Evolutionary conservation across 352 stramenopile species (phyloP), one percentile per base, ranked within the genome.

Genomic region (Globisporangium heterothallicum): DNA sequence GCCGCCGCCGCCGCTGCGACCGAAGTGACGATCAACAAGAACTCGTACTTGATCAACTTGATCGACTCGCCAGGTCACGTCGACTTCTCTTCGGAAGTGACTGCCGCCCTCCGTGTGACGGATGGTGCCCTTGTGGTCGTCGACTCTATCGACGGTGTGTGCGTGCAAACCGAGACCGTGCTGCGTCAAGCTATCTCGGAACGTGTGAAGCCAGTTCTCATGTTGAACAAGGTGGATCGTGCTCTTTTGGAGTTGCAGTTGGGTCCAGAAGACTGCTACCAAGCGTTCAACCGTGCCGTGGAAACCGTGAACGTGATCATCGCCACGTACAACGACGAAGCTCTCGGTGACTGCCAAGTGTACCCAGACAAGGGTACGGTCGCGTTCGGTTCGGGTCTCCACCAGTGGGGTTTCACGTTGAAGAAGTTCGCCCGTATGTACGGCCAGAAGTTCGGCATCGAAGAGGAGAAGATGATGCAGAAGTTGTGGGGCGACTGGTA

Each of bases 191-290:
- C 97, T 35, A 98, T 99, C 72, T 71, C 72, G 52, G 97, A 99
- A 76, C 92, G 96, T 75, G 96, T 99, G 44, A 95, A 94, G 68
- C 97, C 97, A 30, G 93, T 98, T 70, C 90, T 99, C 30, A 99
- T 99, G 96, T 92, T 99, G 40, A 99, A 99, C 94, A 99, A 99
- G 86, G 94, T 99, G 24, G 97, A 99, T 82, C 96, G 96, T 61
- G 95, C 95, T 43, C 81, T 99, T 49, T 79, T 99, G 5, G 97
- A 99, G 84, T 78, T 99, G 35, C 94, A 99, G 70, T 85, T 99
- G 40, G 92, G 97, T 64, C 95, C 97, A 19, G 97, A 99, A 76
- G 97, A 99, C 68, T 96, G 98, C 61, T 99, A 99, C 91, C 95
- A 99, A 77, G 96, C 94, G 57, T 99, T 99, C 69, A 92, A 92